These are phyloP conservation scores for Chytriomyces confervae DNA, from an alignment of 192 early-diverging fungal species.

Conservation along the genomic window DNA sequence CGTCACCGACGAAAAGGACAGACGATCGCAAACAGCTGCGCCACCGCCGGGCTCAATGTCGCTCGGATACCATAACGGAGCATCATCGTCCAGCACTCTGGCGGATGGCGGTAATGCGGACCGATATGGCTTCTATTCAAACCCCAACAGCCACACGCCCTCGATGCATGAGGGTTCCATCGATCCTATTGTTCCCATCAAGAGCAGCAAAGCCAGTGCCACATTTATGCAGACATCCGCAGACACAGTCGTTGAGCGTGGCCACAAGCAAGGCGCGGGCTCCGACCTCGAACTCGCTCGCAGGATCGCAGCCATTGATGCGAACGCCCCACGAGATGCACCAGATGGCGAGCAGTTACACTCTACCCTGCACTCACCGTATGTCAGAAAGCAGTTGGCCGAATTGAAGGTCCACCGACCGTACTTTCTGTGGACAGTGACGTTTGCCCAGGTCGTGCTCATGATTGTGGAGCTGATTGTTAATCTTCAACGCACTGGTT, in stretches of 20 bases:
- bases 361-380: conserved; percentile 50
- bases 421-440: conserved; percentile 53
- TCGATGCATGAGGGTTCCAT: too few species aligned
- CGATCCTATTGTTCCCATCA: too few species aligned
- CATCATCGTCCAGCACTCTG: too few species aligned
- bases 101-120: too few species aligned
- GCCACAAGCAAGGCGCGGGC: background rate
- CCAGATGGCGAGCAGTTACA: conserved; percentile 26
- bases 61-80: too few species aligned
- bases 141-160: too few species aligned
- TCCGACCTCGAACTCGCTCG: background rate
- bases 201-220: too few species aligned
- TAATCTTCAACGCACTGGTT: conserved; percentile 66
- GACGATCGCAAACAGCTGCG: too few species aligned
- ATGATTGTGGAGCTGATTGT: conserved; percentile 42
- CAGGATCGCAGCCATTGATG: background rate
- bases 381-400: conserved; percentile 49
- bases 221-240: background rate
- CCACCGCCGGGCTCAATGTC: too few species aligned
- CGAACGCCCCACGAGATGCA: background rate
- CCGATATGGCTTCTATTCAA: too few species aligned
- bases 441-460: conserved; percentile 45
- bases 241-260: background rate
- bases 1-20: too few species aligned
- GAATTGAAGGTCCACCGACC: conserved; percentile 53